These are phyloP conservation scores for Cinnamomum micranthum DNA, from an alignment of 164 flowering plant species.

Conservation along the genomic window DNA sequence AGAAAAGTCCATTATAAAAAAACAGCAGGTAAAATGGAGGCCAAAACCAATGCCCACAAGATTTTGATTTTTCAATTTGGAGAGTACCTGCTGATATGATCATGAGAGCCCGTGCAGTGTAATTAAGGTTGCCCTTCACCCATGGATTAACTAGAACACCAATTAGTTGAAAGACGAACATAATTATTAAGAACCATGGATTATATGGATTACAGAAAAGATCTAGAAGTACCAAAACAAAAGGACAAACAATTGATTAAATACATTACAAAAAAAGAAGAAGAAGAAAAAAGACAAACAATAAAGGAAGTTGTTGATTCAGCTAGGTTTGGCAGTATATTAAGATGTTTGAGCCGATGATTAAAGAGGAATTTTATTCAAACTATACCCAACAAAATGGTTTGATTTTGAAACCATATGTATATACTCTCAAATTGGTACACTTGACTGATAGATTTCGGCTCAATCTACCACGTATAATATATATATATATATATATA, in stretches of 20 bases:
- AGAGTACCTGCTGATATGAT: conserved; percentile 76
- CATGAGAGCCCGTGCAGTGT: conserved; percentile 89
- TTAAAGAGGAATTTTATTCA: too few relatives aligned
- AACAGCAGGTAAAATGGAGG: not conserved
- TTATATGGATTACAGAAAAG: not conserved
- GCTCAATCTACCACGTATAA: too few relatives aligned
- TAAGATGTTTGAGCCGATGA: too few relatives aligned
- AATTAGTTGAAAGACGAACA: conserved; percentile 41
- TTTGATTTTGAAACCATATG: too few relatives aligned
- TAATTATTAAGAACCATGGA: not conserved
- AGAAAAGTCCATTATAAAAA: not conserved
- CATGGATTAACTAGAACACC: conserved; percentile 80
- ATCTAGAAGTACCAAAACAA: not conserved
- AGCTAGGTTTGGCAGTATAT: too few relatives aligned
- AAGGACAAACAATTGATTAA: not conserved
- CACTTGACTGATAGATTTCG: too few relatives aligned
- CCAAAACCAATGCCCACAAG: not conserved
- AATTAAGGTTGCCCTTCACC: conserved; percentile 86
- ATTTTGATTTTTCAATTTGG: not conserved
- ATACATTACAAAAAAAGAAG: too few relatives aligned
- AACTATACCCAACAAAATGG: too few relatives aligned
- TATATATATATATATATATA: too few relatives aligned
- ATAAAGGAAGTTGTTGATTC: too few relatives aligned
- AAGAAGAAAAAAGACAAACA: too few relatives aligned
- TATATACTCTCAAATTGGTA: too few relatives aligned